These are phyloP conservation scores for Umbelopsis sp. DNA, from an alignment of 371 early-diverging fungal genomes.

Conservation along the genomic window DNA sequence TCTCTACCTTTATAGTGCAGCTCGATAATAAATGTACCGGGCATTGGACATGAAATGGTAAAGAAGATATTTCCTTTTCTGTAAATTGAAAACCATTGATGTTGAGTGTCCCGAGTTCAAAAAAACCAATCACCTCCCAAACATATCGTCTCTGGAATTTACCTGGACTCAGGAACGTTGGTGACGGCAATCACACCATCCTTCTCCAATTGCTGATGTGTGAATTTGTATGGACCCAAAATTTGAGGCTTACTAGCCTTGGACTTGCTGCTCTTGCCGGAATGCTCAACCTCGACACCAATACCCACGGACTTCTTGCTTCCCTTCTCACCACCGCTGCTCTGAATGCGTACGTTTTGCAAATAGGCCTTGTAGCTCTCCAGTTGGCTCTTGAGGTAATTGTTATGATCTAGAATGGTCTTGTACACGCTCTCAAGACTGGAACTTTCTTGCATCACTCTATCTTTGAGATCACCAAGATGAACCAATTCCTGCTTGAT, in stretches of 20 bases:
- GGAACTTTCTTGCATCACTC: conserved; percentile 75
- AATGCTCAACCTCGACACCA: conserved; percentile 49
- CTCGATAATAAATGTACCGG: conserved; percentile 86
- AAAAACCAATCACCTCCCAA: neutral
- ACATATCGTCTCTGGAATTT: conserved; percentile 50
- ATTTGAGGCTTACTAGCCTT: conserved; percentile 46
- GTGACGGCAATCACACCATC: conserved; percentile 89
- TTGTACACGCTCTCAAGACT: conserved; percentile 83
- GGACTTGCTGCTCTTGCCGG: conserved; percentile 20
- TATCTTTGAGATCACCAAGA: conserved; percentile 83
- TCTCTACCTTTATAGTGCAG: conserved; percentile 89
- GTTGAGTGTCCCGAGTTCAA: neutral
- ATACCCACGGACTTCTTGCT: conserved; percentile 50
- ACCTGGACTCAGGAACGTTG: conserved; percentile 77
- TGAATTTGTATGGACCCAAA: conserved; percentile 73
- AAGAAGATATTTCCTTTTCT: conserved; percentile 85
- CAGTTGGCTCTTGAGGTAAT: conserved; percentile 85
- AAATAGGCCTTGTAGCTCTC: conserved; percentile 95
- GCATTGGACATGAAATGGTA: conserved; percentile 80
- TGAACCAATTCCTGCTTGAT: conserved; percentile 82
- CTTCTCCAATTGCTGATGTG: conserved; percentile 84
- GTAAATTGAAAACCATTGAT: neutral
- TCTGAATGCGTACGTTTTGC: conserved; percentile 91
- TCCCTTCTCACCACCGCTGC: conserved; percentile 56
- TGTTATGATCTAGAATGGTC: conserved; percentile 93